Base-by-base conservation (phyloP, 2,329 filamentous ascomycete species). In the Akanthomyces uredinophilus region DNA sequence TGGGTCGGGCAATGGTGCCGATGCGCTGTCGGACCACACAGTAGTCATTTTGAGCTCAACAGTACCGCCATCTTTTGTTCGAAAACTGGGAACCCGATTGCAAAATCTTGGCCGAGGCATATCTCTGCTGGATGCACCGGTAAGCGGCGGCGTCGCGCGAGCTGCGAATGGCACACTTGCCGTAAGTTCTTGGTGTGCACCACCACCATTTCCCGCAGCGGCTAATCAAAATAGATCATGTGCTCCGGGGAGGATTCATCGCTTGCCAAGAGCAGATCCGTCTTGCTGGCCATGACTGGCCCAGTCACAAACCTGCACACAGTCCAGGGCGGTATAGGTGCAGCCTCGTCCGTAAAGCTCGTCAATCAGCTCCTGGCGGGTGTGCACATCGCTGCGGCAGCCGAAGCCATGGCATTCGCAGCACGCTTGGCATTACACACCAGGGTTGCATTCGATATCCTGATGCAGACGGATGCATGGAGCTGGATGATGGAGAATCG, bases 331-430 rank as follows among this genome's bases (percentile, higher is more conserved):
- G 81, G 78, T 1, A 74, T 84, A 52, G 80, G 80, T 29, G 77
- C 77, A 5, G 82, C 82, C 5, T 82, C 79, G 11, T 84, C 83
- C 22, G 80, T 83, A 67, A 85, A 85, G 66, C 78, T 85, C 53
- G 79, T 86, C 55, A 81, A 85, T 67, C 81, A 86, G 66, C 77
- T 85, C 5, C 78, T 87, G 47, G 81, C 82, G 0, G 83, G 81
- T 1, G 81, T 84, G 5, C 83, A 87, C 68, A 84, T 87, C 52
- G 77, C 82, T 10, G 74, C 80, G 0, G 77, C 82, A 3, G 78
- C 78, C 18, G 84, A 87, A 70, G 81, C 81, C 0, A 83, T 85
- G 76, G 81, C 81, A 0, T 78, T 86, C 56, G 83, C 79, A 2
- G 79, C 80, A 3, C 76, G 77, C 11, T 74, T 84, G 4, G 82